Conservation (phyloP, 257 asterid species). For the Mentha longifolia region DNA sequence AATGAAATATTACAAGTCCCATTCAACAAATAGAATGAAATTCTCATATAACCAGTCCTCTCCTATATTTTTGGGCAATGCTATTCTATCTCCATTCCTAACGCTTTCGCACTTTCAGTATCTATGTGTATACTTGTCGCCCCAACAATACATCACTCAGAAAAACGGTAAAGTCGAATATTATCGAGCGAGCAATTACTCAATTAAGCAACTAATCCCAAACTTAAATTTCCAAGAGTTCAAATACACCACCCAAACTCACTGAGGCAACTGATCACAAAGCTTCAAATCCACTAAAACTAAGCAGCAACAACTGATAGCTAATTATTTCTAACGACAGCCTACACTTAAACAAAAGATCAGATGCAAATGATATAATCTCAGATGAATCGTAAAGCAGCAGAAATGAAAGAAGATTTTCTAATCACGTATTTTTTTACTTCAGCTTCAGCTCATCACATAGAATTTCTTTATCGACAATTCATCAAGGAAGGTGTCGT, state of each 20-base stretch:
- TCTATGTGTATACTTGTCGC: not conserved
- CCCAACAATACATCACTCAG: not conserved
- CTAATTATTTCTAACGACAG: not conserved
- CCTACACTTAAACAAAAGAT: not conserved
- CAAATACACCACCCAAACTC: not conserved
- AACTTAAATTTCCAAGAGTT: not conserved
- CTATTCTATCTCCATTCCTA: not conserved
- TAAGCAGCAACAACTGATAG: not conserved
- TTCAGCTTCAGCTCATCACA: too few relatives aligned
- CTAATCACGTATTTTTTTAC: too few relatives aligned
- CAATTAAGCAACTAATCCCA: conserved; percentile 9
- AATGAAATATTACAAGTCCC: not conserved
- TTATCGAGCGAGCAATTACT: conserved; percentile 14
- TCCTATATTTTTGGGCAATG: not conserved
- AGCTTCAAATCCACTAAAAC: not conserved
- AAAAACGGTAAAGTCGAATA: not conserved
- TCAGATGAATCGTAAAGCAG: not conserved
- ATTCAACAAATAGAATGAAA: not conserved
- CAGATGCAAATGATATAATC: not conserved
- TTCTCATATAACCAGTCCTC: not conserved
- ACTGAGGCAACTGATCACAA: not conserved
- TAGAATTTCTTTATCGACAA: too few relatives aligned
- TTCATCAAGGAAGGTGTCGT: too few relatives aligned
- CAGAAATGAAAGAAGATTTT: too few relatives aligned
- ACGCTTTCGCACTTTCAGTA: not conserved